Evolutionary conservation across 2,329 filamentous ascomycete genomes (phyloP).

Genomic region (Chaetomium olivaceum): DNA sequence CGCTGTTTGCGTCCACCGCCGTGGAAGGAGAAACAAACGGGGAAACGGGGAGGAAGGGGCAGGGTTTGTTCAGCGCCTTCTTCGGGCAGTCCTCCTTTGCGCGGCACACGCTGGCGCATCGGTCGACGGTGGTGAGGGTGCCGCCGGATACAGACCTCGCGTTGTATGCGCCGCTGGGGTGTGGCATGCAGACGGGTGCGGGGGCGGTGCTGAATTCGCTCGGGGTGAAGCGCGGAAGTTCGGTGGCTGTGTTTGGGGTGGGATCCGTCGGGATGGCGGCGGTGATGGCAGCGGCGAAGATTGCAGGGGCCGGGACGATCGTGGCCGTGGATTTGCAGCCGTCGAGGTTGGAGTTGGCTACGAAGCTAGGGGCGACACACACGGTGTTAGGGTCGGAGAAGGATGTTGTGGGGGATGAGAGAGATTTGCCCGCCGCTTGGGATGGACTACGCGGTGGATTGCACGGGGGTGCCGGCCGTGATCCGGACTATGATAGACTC

Average conservation of each 20-base stretch:
- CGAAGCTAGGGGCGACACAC: constrained; percentile 40
- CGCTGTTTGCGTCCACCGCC: constrained; percentile 1
- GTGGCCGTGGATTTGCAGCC: constrained; percentile 38
- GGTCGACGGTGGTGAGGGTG: constrained; percentile 37
- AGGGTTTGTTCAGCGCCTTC: constrained; percentile 33
- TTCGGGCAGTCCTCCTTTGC: constrained; percentile 42
- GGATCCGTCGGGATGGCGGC: constrained; percentile 41
- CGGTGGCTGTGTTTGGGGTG: constrained; percentile 39
- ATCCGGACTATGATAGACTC: constrained; percentile 50
- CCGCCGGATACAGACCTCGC: constrained; percentile 33
- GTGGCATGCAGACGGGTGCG: constrained; percentile 42
- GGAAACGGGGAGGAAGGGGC: neutral
- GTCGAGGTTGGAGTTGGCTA: constrained; percentile 36
- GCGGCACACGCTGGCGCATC: constrained; percentile 35
- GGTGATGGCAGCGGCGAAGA: constrained; percentile 39
- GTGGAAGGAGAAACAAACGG: neutral
- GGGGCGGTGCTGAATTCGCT: constrained; percentile 41
- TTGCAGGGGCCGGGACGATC: constrained; percentile 33
- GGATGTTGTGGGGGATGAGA: constrained; percentile 36
- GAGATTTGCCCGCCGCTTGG: constrained; percentile 33
- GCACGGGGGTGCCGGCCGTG: constrained; percentile 40
- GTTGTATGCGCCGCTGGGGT: constrained; percentile 40
- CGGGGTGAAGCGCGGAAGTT: constrained; percentile 32
- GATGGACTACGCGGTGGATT: constrained; percentile 39
- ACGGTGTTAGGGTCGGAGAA: constrained; percentile 31